Evolutionary conservation across 2,329 filamentous ascomycete species (phyloP), one percentile per base, ranked within the genome.

Genomic region (Emmonsiellopsis sp.): DNA sequence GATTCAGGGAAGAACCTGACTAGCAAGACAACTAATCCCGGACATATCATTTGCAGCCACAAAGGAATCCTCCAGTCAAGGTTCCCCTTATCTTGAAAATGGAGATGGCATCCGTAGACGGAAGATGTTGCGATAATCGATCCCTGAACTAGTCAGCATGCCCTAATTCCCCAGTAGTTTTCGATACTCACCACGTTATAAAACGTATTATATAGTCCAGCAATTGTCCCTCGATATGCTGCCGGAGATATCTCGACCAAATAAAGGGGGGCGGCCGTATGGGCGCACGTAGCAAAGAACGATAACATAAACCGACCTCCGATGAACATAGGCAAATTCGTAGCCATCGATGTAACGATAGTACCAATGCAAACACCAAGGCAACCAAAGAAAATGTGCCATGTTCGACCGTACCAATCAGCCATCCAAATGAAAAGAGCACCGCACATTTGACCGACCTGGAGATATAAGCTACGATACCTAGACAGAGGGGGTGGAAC

Each of bases 351-450:
- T 51, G 65, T 61, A 5, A 66, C 21, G 31, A 63, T 59, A 0
- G 63, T 58, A 11, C 62, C 63, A 3, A 62, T 48, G 27, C 66
- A 63, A 33, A 65, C 62, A 6, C 64, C 46, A 6, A 56, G 32
- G 13, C 68, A 65, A 1, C 69, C 75, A 39, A 75, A 66, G 54
- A 70, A 72, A 34, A 78, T 71, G 14, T 71, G 69, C 55, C 65
- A 64, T 4, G 66, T 69, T 21, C 75, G 67, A 2, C 75, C 75
- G 6, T 69, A 65, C 66, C 68, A 74, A 54, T 77, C 75, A 39
- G 71, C 65, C 43, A 73, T 61, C 67, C 72, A 75, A 27, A 68
- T 65, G 55, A 75, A 73, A 1, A 74, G 60, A 1, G 71, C 70
- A 9, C 67, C 73, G 10, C 58, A 63, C 63, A 76, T 74, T 51